A percentile compares a stretch with the other conserved stretches of the same genome.
Evolutionary conservation across 805 yeast genomes (phyloP).

Genomic region (Kazachstania martiniae): DNA sequence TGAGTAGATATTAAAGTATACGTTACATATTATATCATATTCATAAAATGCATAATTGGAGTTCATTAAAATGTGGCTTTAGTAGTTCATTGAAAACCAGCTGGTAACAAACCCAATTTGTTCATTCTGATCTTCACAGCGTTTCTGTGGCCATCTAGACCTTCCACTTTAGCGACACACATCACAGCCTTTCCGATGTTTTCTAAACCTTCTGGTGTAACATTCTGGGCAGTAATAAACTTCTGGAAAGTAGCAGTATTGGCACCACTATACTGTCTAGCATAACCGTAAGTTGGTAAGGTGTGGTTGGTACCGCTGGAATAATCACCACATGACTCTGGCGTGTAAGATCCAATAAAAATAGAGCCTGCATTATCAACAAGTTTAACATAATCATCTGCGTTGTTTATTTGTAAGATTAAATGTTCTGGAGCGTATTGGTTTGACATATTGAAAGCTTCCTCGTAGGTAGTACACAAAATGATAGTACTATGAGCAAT

Average conservation of each 20-base stretch:
- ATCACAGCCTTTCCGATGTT: slow-evolving; percentile 94
- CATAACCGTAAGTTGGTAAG: slow-evolving; percentile 96
- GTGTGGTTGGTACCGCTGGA: slow-evolving; percentile 98
- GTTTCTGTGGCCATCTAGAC: slow-evolving; percentile 92
- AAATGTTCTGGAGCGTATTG: slow-evolving; percentile 96
- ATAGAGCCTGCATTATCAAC: slow-evolving; percentile 94
- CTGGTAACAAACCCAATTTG: slow-evolving; percentile 48
- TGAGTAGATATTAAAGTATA: no score
- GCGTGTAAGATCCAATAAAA: slow-evolving; percentile 91
- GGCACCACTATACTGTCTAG: slow-evolving; percentile 94
- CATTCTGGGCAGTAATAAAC: slow-evolving; percentile 87
- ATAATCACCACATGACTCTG: slow-evolving; percentile 98
- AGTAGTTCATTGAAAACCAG: slow-evolving; percentile 19
- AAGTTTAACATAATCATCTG: slow-evolving; percentile 54
- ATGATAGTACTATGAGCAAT: slow-evolving; percentile 85
- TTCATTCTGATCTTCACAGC: slow-evolving; percentile 94
- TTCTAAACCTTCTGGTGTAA: slow-evolving; percentile 72
- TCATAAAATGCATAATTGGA: no score
- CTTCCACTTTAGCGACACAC: slow-evolving; percentile 92
- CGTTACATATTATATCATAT: no score
- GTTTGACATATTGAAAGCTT: slow-evolving; percentile 82
- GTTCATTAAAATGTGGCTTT: no score
- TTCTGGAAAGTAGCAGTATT: slow-evolving; percentile 94
- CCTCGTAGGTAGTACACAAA: slow-evolving; percentile 53
- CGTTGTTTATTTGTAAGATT: slow-evolving; percentile 80